These are phyloP conservation scores for Lyophyllum shimeji DNA, from an alignment of 768 basidiomycete genomes.

Conservation along the genomic window DNA sequence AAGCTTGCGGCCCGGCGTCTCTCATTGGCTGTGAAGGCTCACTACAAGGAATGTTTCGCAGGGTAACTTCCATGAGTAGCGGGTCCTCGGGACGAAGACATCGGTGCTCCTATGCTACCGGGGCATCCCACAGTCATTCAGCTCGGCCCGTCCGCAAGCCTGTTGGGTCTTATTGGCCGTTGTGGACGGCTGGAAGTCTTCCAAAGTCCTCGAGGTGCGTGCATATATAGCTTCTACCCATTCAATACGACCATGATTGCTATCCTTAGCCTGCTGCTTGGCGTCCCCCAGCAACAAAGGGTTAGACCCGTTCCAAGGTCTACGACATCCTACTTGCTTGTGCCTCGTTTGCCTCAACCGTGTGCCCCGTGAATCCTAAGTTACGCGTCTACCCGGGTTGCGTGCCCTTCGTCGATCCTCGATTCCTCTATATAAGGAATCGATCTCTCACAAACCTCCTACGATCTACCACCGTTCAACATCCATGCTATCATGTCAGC, in stretches of 20 bases:
- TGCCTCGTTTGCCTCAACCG: not conserved
- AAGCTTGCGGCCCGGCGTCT: not conserved
- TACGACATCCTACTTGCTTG: not conserved
- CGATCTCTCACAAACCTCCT: not conserved
- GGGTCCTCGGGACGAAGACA: not conserved
- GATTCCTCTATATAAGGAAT: not conserved
- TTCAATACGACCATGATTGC: not conserved
- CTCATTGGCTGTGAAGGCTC: not conserved
- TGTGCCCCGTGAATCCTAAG: too few species aligned
- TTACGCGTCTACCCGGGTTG: too few species aligned
- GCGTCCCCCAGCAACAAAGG: not conserved
- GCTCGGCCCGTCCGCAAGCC: not conserved
- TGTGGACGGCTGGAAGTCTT: not conserved
- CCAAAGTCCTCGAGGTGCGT: not conserved
- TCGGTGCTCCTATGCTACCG: not conserved
- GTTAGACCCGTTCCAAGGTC: not conserved
- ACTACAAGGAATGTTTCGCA: not conserved
- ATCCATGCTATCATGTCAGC: constrained; percentile 6
- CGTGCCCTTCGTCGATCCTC: not conserved
- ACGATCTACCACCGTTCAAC: not conserved
- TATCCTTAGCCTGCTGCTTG: not conserved
- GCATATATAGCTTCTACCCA: not conserved
- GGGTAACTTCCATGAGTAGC: not conserved
- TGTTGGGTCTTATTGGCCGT: not conserved
- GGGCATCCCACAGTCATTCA: not conserved